Conservation (phyloP, 805 yeast species). For the Suhomyces tanzawaensis region DNA sequence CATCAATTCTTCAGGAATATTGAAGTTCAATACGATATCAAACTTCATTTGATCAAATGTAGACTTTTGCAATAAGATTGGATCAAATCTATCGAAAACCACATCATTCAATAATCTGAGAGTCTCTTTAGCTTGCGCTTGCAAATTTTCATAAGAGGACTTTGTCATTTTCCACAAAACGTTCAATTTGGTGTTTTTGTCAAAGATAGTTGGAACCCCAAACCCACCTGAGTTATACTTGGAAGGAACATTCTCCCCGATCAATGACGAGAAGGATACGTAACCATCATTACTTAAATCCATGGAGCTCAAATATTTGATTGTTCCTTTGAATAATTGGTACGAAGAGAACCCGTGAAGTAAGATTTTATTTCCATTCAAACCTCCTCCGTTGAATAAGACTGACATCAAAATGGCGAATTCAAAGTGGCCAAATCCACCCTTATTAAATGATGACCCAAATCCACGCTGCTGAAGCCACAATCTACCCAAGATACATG, state of each 20-base stretch:
- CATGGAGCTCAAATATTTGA: constrained; percentile 77
- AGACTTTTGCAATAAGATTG: constrained; percentile 66
- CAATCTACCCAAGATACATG: constrained; percentile 78
- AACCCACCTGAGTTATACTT: constrained; percentile 56
- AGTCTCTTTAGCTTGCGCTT: constrained; percentile 67
- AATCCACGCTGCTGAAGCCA: constrained; percentile 92
- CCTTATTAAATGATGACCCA: constrained; percentile 55
- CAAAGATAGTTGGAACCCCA: constrained; percentile 72
- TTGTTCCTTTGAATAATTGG: constrained; percentile 87
- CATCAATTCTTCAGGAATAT: constrained; percentile 41
- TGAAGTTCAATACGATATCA: constrained; percentile 60
- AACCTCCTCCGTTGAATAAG: constrained; percentile 79
- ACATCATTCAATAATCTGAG: constrained; percentile 69
- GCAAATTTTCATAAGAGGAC: constrained; percentile 60
- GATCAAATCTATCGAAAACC: constrained; percentile 78
- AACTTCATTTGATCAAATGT: constrained; percentile 54
- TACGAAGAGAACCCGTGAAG: constrained; percentile 88
- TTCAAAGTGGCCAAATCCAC: constrained; percentile 93
- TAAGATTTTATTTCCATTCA: constrained; percentile 69
- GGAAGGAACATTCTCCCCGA: constrained; percentile 44
- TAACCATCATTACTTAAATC: constrained; percentile 64
- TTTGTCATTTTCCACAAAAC: constrained; percentile 77
- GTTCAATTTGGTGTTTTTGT: constrained; percentile 73
- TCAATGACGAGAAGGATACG: constrained; percentile 59
- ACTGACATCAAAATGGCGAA: constrained; percentile 80